Evolutionary conservation across 1,284 basidiomycete species (phyloP).

Genomic region (Cryptococcus deneoformans): DNA sequence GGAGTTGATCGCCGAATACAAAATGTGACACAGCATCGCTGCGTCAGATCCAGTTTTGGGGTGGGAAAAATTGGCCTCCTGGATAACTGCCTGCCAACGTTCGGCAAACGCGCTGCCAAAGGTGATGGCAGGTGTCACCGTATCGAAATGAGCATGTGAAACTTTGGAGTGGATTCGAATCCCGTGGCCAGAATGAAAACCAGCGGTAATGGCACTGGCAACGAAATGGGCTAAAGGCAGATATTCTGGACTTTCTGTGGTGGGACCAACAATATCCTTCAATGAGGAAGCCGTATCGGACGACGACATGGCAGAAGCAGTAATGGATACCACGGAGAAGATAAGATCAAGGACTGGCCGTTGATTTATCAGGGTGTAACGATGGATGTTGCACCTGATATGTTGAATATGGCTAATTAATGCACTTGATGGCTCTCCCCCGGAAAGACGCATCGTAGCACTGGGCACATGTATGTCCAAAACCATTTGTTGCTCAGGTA

Average conservation of each 20-base stretch:
- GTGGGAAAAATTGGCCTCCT: background rate
- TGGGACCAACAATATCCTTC: constrained; percentile 1
- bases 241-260: background rate
- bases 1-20: constrained; percentile 12
- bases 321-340: background rate
- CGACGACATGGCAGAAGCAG: background rate
- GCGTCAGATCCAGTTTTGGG: background rate
- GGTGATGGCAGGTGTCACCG: constrained; percentile 17
- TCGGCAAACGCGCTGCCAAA: constrained; percentile 11
- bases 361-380: constrained; percentile 1
- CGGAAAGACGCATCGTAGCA: background rate
- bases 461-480: constrained; percentile 6
- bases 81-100: constrained; percentile 16
- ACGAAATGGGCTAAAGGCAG: background rate
- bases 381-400: constrained; percentile 2
- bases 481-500: constrained; percentile 1
- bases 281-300: background rate
- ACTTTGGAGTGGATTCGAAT: constrained; percentile 7
- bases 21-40: constrained; percentile 22
- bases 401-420: background rate
- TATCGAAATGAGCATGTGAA: constrained; percentile 3
- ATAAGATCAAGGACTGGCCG: constrained; percentile 2
- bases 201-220: constrained; percentile 2
- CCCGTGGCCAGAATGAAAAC: constrained; percentile 3
- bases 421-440: background rate